A percentile compares a stretch with the other conserved stretches of the same genome.
Conservation (phyloP, 176 grass and related monocot species). For the Luzula sylvatica region DNA sequence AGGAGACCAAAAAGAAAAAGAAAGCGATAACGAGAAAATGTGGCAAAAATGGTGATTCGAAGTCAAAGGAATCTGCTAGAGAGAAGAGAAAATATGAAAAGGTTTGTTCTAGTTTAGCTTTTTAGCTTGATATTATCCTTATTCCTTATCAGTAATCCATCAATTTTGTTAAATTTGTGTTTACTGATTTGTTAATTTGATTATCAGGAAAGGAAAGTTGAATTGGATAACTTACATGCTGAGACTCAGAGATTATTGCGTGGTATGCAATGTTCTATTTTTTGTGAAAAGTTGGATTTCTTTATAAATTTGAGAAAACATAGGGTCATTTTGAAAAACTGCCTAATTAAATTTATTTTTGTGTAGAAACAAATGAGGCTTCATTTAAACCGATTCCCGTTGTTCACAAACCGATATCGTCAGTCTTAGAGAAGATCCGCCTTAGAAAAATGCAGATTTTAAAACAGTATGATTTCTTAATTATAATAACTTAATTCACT, state of each 20-base stretch:
- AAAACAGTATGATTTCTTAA: constrained; percentile 35
- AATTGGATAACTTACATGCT: constrained; percentile 47
- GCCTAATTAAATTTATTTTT: not conserved
- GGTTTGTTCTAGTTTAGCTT: constrained; percentile 18
- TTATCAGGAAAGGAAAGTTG: constrained; percentile 53
- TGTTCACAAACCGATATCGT: constrained; percentile 81
- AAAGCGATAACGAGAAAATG: constrained; percentile 24
- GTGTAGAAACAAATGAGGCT: constrained; percentile 56
- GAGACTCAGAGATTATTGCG: constrained; percentile 78
- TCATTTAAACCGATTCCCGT: constrained; percentile 52
- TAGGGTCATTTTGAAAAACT: not conserved
- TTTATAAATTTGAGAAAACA: not conserved
- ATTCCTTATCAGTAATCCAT: too few species aligned
- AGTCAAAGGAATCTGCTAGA: constrained; percentile 36
- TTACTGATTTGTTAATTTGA: constrained; percentile 3
- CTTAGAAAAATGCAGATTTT: constrained; percentile 64
- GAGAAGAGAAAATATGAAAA: constrained; percentile 53
- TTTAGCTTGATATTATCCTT: not conserved
- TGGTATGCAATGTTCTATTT: constrained; percentile 28
- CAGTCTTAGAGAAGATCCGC: constrained; percentile 88
- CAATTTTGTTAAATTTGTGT: not conserved
- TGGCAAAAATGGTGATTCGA: not conserved
- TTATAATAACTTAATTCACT: not conserved
- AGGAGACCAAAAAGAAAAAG: constrained; percentile 52
- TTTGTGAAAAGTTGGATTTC: too few species aligned